Conservation (phyloP, 257 asterid genomes). For the Thymus mandschuricus region DNA sequence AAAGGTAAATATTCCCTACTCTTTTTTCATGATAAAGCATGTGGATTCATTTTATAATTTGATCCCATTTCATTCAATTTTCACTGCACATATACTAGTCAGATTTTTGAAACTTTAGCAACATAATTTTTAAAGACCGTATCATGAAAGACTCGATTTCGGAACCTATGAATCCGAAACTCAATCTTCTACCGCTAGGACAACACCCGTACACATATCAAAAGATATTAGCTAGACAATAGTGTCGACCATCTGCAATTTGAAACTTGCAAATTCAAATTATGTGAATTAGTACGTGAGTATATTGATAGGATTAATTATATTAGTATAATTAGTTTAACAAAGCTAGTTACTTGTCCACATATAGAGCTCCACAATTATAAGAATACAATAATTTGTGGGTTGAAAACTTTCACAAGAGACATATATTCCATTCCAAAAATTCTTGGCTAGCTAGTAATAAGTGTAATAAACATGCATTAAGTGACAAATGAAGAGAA, state of each 20-base stretch:
- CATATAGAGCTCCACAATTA: not conserved
- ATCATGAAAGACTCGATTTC: too few relatives aligned
- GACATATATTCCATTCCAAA: constrained; percentile 28
- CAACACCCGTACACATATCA: too few relatives aligned
- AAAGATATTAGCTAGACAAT: too few relatives aligned
- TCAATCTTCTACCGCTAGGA: too few relatives aligned
- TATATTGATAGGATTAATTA: too few relatives aligned
- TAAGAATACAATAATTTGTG: not conserved
- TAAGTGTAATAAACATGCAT: not conserved
- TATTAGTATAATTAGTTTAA: too few relatives aligned
- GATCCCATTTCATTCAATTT: not conserved
- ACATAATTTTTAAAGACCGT: too few relatives aligned
- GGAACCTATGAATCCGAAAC: too few relatives aligned
- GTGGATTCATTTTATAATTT: not conserved
- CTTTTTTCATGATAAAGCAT: constrained; percentile 14
- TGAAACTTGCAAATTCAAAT: too few relatives aligned
- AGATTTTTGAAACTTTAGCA: too few relatives aligned
- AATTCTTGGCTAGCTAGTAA: constrained; percentile 7
- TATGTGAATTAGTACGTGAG: too few relatives aligned
- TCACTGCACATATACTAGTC: not conserved
- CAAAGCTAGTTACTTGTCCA: not conserved
- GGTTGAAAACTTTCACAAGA: not conserved
- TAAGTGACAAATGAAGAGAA: constrained; percentile 2
- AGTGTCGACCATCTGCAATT: too few relatives aligned
- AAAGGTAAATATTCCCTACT: constrained; percentile 25